These are phyloP conservation scores for Monosporascus ibericus DNA, from an alignment of 2,329 filamentous ascomycete species.

Conservation along the genomic window DNA sequence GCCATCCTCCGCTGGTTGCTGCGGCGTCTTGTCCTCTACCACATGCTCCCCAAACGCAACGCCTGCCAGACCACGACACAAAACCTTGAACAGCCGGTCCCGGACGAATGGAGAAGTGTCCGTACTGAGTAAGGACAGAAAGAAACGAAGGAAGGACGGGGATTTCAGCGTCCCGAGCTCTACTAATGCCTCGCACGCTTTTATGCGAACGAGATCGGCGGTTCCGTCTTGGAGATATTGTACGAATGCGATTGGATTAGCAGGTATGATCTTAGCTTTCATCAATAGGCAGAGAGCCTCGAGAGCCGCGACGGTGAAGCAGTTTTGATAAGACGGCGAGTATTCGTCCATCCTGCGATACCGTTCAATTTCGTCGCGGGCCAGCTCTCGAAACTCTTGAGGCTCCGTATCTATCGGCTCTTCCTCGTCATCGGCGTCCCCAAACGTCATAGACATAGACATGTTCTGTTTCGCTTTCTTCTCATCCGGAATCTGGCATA, in stretches of 20 bases:
- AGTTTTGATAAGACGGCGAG: constrained; percentile 61
- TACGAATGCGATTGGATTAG: constrained; percentile 49
- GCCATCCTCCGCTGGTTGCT: constrained; percentile 27
- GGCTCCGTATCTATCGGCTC: constrained; percentile 35
- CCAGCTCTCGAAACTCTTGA: constrained; percentile 43
- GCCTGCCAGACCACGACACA: constrained; percentile 54
- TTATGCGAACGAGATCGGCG: constrained; percentile 56
- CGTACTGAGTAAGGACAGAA: constrained; percentile 53
- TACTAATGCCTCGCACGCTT: constrained; percentile 58
- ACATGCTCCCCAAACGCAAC: constrained; percentile 58
- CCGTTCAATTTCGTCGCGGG: constrained; percentile 58
- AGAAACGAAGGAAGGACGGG: constrained; percentile 46
- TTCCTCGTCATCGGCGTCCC: constrained; percentile 35
- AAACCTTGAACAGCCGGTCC: constrained; percentile 51
- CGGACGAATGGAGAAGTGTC: constrained; percentile 60
- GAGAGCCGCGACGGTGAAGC: constrained; percentile 57
- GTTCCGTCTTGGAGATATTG: constrained; percentile 62
- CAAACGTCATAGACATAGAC: constrained; percentile 36
- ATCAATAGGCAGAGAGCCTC: constrained; percentile 57
- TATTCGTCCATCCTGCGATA: constrained; percentile 64
- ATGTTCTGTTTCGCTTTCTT: constrained; percentile 33
- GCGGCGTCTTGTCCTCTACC: constrained; percentile 19
- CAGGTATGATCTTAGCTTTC: constrained; percentile 56
- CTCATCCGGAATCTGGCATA: constrained; percentile 48
- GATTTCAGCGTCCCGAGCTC: constrained; percentile 57